Evolutionary conservation across 371 early-diverging fungal genomes (phyloP).

Genomic region (Lichtheimia hyalospora): DNA sequence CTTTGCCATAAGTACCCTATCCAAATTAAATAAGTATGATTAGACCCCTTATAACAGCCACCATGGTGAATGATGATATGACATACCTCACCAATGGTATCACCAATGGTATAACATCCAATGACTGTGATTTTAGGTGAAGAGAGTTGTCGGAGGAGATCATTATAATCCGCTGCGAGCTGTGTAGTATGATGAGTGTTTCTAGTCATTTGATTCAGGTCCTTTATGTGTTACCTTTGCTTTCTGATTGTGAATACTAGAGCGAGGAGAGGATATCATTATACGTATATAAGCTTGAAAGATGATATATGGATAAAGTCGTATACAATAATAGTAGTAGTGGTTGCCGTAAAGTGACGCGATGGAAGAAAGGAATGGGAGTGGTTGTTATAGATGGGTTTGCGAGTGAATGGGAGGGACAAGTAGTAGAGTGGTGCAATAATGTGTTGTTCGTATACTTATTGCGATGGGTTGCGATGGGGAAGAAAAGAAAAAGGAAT

Average conservation of each 20-base stretch:
- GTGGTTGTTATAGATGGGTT: not conserved
- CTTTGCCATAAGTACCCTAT: constrained; percentile 87
- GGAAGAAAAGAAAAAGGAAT: too few relatives aligned
- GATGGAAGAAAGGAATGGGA: constrained; percentile 25
- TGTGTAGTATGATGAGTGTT: not conserved
- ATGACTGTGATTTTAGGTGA: constrained; percentile 24
- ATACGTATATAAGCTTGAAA: not conserved
- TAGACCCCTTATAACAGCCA: not conserved
- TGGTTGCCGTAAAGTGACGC: not conserved
- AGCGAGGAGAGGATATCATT: constrained; percentile 19
- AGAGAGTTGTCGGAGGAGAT: constrained; percentile 24
- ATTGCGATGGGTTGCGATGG: too few relatives aligned
- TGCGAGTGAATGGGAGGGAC: not conserved
- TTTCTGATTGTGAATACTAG: constrained; percentile 25
- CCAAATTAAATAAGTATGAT: not conserved
- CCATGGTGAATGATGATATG: not conserved
- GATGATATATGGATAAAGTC: not conserved
- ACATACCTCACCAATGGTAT: constrained; percentile 25
- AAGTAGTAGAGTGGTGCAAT: not conserved
- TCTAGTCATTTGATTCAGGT: not conserved
- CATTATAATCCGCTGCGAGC: constrained; percentile 34
- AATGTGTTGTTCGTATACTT: too few relatives aligned
- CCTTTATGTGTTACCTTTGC: constrained; percentile 19
- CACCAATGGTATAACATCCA: constrained; percentile 25
- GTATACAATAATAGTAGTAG: constrained; percentile 5